Percentiles rank a stretch among this genome's conserved stretches.
These are phyloP conservation scores for Xylariaceae sp. DNA, from an alignment of 2,329 filamentous ascomycete genomes.

Conservation along the genomic window DNA sequence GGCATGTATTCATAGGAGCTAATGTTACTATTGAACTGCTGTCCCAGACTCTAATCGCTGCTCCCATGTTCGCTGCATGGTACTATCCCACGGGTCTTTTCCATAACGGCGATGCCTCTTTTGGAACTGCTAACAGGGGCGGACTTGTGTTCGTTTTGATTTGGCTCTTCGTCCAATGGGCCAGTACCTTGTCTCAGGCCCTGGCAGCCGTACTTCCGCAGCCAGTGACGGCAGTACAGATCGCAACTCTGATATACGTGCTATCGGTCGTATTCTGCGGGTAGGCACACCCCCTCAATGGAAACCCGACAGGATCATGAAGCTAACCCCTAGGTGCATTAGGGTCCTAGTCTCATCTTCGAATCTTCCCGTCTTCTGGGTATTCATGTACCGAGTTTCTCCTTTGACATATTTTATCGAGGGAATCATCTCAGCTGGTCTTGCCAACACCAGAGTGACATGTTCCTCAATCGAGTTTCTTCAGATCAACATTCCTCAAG, in stretches of 20 bases:
- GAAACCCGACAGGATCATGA: too few relatives aligned
- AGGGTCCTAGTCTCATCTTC: too few relatives aligned
- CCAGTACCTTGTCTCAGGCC: conserved; percentile 6
- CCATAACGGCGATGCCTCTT: conserved; percentile 3
- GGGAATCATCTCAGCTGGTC: too few relatives aligned
- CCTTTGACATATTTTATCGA: conserved; percentile 4
- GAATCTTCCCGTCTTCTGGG: conserved; percentile 10
- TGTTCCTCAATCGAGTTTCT: too few relatives aligned
- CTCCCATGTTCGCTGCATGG: conserved; percentile 6
- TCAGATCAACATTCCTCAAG: too few relatives aligned
- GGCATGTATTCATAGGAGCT: conserved; percentile 76
- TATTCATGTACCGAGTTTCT: conserved; percentile 9
- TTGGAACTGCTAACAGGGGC: conserved; percentile 2
- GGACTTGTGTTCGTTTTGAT: conserved; percentile 4
- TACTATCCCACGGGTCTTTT: conserved; percentile 13
- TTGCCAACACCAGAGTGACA: too few relatives aligned
- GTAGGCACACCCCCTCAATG: too few relatives aligned
- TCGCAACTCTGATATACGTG: conserved; percentile 3
- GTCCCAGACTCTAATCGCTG: conserved; percentile 2
- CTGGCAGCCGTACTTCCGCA: conserved; percentile 1
- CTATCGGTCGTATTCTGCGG: conserved; percentile 6
- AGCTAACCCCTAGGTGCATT: too few relatives aligned
- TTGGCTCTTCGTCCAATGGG: conserved; percentile 5
- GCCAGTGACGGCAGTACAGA: conserved; percentile 2
- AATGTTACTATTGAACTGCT: conserved; percentile 76